Evolutionary conservation across 2,329 filamentous ascomycete species (phyloP), one percentile per base, ranked within the genome.

Genomic region (Colletotrichum magnum): DNA sequence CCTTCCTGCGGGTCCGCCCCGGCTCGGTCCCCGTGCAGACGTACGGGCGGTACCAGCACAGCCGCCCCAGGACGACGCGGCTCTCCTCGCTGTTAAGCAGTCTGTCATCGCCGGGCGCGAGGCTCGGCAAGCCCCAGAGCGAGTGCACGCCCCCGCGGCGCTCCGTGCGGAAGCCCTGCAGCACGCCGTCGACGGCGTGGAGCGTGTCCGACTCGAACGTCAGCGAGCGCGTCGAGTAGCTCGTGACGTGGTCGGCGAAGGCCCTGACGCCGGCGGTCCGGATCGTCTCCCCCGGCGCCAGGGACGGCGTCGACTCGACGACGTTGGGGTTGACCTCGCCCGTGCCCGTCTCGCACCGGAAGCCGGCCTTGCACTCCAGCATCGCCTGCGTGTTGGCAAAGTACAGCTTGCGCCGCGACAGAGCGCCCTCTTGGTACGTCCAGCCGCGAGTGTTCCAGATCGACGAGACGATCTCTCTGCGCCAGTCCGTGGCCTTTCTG

Each of bases 371-470:
- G 41, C 41, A 43, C 13, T 43, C 41, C 3, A 43, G 16, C 16
- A n/a, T n/a, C 13, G 16, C 16, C 16, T 43, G 13, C 3, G 13
- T 15, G 16, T 43, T 3, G 5, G 41, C 16, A 6, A 52, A 52
- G 50, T 24, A 24, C 18, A 52, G 50, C 26, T 9, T 52, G 18
- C 50, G 50, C 3, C 50, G 50, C 6, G 50, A 52, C 50, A 52
- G 18, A 2, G 18, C 13, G 6, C 13, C 15, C 18, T 52, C 50
- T 18, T 16, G 60, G 52, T 64, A 57, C 15, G 52, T 64, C 41
- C 60, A 51, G 39, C 51, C 24, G 43, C 5, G 53, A 6, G 4
- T 52, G 50, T 52, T 18, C 50, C 50, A 52, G 10, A 18, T 52
- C 15, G 50, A 59, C 56, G 41, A 43, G 16, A 43, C 41, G 41